phyloP scores from a whole-genome alignment of 1,284 basidiomycete species.

The Cutaneotrichosporon sp. region DNA sequence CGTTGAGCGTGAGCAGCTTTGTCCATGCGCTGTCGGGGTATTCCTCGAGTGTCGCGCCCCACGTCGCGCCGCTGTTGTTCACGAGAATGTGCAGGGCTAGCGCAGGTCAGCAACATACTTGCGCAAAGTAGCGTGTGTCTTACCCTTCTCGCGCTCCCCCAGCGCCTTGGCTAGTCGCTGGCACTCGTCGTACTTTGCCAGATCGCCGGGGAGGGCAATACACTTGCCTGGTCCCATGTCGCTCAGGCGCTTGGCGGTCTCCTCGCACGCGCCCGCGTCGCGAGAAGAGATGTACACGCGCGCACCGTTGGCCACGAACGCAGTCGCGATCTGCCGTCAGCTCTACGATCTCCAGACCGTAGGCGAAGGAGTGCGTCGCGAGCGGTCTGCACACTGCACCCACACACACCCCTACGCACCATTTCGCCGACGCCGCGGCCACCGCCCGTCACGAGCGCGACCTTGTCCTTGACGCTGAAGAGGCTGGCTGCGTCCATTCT shows the following conservation, averaged over 20 bases:
- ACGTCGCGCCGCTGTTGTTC: conserved; percentile 63
- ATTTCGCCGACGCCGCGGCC: conserved; percentile 65
- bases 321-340: conserved; percentile 57
- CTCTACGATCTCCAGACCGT: background rate
- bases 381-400: too few relatives aligned
- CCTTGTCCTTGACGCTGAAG: conserved; percentile 32
- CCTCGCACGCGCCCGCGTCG: conserved; percentile 56
- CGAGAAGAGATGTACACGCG: conserved; percentile 65
- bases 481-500: conserved; percentile 8
- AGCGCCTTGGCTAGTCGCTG: conserved; percentile 56
- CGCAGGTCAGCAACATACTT: background rate
- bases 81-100: conserved; percentile 22
- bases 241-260: conserved; percentile 57
- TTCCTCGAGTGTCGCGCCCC: conserved; percentile 57
- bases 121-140: conserved; percentile 11
- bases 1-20: conserved; percentile 58
- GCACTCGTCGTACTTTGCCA: conserved; percentile 59
- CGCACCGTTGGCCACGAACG: conserved; percentile 61
- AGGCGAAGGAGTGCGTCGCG: too few relatives aligned
- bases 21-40: conserved; percentile 52
- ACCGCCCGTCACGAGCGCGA: conserved; percentile 66
- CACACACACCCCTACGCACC: too few relatives aligned
- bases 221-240: conserved; percentile 57
- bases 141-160: conserved; percentile 52
- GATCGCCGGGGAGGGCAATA: conserved; percentile 58